Evolutionary conservation across 2,329 filamentous ascomycete species (phyloP).

Genomic region (Eutypa lata): DNA sequence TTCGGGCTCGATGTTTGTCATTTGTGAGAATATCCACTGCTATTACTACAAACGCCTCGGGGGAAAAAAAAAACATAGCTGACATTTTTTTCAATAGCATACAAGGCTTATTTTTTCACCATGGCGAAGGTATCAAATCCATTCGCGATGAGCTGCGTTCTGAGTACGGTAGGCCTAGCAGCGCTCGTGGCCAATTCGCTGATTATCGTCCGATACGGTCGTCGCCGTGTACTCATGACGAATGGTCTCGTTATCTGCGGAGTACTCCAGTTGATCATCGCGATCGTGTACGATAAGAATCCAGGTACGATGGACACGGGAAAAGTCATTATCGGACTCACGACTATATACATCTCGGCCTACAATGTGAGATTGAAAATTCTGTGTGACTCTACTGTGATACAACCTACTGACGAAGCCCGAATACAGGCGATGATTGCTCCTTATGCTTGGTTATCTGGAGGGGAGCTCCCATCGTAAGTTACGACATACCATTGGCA

Average conservation of each 20-base stretch:
- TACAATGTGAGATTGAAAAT: constrained; percentile 41
- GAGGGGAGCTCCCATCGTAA: constrained; percentile 48
- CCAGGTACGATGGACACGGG: constrained; percentile 28
- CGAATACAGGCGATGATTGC: constrained; percentile 38
- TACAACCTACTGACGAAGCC: constrained; percentile 1
- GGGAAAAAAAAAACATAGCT: not conserved
- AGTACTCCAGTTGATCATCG: constrained; percentile 48
- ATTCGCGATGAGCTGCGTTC: constrained; percentile 50
- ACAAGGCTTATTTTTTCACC: constrained; percentile 52
- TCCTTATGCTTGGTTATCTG: constrained; percentile 49
- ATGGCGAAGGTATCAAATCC: constrained; percentile 48
- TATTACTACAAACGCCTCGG: not conserved
- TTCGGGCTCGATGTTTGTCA: constrained; percentile 42
- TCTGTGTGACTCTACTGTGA: too few species aligned
- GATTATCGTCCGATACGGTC: constrained; percentile 45
- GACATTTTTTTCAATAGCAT: constrained; percentile 30
- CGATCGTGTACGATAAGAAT: constrained; percentile 41
- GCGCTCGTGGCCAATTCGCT: constrained; percentile 47
- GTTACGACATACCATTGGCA: too few species aligned
- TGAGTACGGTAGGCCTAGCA: constrained; percentile 44
- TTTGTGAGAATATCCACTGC: constrained; percentile 26
- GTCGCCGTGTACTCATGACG: constrained; percentile 46
- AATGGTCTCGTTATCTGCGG: constrained; percentile 44
- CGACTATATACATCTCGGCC: constrained; percentile 44
- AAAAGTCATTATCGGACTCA: constrained; percentile 44